Percentiles rank a stretch among this genome's conserved stretches.
These are phyloP conservation scores for Scleroderma citrinum DNA, from an alignment of 768 basidiomycete species.

Conservation along the genomic window DNA sequence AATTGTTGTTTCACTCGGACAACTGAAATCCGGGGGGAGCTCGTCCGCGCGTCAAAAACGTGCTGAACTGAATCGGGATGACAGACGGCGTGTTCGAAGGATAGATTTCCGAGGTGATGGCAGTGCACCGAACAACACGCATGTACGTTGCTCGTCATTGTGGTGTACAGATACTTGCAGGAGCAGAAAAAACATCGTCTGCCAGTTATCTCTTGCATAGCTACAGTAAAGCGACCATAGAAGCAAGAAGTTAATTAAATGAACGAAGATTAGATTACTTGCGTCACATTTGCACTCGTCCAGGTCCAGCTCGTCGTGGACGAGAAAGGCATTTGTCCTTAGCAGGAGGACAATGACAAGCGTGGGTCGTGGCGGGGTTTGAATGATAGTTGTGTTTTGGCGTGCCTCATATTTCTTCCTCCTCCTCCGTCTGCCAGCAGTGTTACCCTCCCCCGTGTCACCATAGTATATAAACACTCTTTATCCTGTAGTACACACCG, in stretches of 20 bases:
- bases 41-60: too few species aligned
- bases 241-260: too few species aligned
- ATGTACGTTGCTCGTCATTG: too few species aligned
- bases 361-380: not conserved
- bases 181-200: too few species aligned
- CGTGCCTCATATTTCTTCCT: not conserved
- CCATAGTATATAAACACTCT: conserved; percentile 8
- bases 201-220: too few species aligned
- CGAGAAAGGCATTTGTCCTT: not conserved
- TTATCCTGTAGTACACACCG: not conserved
- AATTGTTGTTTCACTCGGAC: too few species aligned
- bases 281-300: not conserved
- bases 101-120: not conserved
- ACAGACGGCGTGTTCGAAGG: not conserved
- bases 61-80: too few species aligned
- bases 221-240: too few species aligned
- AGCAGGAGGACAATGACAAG: not conserved
- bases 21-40: too few species aligned
- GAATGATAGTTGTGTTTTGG: not conserved
- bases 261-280: not conserved
- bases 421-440: not conserved
- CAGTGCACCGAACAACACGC: too few species aligned
- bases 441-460: not conserved
- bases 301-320: not conserved
- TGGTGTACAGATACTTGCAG: too few species aligned